Evolutionary conservation across 208 protist genomes (phyloP), one percentile per base, ranked within the genome.

Genomic region (Naegleria fowleri): DNA sequence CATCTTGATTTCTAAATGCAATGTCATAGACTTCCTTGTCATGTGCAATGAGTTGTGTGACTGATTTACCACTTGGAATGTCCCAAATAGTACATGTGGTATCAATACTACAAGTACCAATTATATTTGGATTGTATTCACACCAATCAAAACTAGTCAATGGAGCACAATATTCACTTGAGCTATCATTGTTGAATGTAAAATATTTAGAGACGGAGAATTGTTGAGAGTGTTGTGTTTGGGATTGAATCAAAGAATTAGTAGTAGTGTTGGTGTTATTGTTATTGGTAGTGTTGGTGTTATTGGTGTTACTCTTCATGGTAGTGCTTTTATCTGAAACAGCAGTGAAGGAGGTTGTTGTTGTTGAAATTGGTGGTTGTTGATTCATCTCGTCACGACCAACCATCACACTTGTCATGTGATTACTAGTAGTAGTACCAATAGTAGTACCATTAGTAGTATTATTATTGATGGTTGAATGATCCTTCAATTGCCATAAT

Each of bases 11-110:
- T 83, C 94, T 93, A 93, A 99, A 99, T 25, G 98, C 98, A 55
- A 99, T 98, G 93, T 99, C 99, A 93, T 98, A 99, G 11, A 99
- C 99, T 92, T 99, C 99, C 93, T 99, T 99, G 94, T 99, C 99
- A 95, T 99, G 98, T 15, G 99, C 98, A 48, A 99, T 99, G 22
- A 99, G 94, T 94, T 99, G 98, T 36, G 98, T 99, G 79, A 94
- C 95, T 22, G 98, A 95, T 86, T 94, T 91, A 29, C 92, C 92
- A 40, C 86, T 94, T 94, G 98, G 96, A 40, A 99, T 93, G 91
- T 99, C 97, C 98, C 98, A 99, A 79, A 99, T 98, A 7, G 98
- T 99, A 75, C 99, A 99, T 0, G 98, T 99, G 3, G 98, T 99
- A 95, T 99, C 98, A 51, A 99, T 99, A 97, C 67, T 97, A 15